A percentile compares a stretch with the other conserved stretches of the same genome.
Conservation (phyloP, 352 stramenopile genomes). For the Phytophthora cryptogea region DNA sequence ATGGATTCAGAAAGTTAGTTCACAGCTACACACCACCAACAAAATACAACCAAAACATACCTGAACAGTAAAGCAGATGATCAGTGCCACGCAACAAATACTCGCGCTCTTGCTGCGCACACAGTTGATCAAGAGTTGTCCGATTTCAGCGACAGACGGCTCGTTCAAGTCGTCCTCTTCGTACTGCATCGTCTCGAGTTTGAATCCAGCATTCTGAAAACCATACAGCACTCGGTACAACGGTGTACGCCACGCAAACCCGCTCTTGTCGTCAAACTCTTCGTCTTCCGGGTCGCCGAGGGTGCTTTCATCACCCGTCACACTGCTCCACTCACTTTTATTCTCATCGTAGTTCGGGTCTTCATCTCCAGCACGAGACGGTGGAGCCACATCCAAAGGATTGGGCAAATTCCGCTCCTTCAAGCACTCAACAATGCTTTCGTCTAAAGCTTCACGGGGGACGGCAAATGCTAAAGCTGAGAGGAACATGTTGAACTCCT, state of each 20-base stretch:
- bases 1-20: neutral
- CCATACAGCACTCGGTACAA: slow-evolving; percentile 70
- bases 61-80: slow-evolving; percentile 78
- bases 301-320: slow-evolving; percentile 83
- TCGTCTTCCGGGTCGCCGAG: slow-evolving; percentile 80
- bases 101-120: slow-evolving; percentile 69
- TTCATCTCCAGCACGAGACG: slow-evolving; percentile 36
- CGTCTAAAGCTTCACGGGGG: slow-evolving; percentile 60
- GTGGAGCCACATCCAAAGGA: slow-evolving; percentile 44
- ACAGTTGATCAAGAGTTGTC: slow-evolving; percentile 59
- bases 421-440: slow-evolving; percentile 64
- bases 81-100: slow-evolving; percentile 65
- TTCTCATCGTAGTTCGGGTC: slow-evolving; percentile 60
- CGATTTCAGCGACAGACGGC: slow-evolving; percentile 59
- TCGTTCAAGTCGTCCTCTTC: slow-evolving; percentile 83
- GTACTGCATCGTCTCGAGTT: slow-evolving; percentile 67
- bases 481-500: slow-evolving; percentile 84
- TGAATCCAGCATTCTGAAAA: slow-evolving; percentile 76
- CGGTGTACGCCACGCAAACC: slow-evolving; percentile 65
- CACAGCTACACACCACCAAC: neutral
- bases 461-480: slow-evolving; percentile 71
- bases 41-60: slow-evolving; percentile 27
- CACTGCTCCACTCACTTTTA: slow-evolving; percentile 85
- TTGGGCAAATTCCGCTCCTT: slow-evolving; percentile 67
- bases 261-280: slow-evolving; percentile 66